Percentiles rank a stretch among this genome's conserved stretches.
Evolutionary conservation across 352 stramenopile species (phyloP).

Genomic region (Globisporangium perplexum): DNA sequence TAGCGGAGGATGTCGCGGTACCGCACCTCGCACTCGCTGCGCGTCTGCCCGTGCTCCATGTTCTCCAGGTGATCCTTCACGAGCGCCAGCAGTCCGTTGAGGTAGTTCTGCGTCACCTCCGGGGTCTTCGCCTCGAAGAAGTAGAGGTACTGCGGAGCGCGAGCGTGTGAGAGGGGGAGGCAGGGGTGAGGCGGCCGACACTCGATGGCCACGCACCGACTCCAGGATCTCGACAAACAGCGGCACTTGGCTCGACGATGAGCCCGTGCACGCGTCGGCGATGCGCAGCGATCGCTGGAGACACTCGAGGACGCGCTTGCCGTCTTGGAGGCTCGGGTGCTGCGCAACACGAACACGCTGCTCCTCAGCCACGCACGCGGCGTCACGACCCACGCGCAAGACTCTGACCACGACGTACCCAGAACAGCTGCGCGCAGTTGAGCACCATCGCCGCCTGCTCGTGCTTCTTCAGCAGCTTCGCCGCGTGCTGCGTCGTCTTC

Average conservation of each 20-base stretch:
- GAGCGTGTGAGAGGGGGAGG: neutral
- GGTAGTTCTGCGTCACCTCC: conserved; percentile 65
- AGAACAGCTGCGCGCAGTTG: conserved; percentile 95
- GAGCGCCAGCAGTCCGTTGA: conserved; percentile 75
- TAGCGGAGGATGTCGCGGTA: conserved; percentile 82
- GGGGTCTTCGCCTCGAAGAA: conserved; percentile 89
- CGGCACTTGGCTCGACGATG: conserved; percentile 79
- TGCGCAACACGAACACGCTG: conserved; percentile 13
- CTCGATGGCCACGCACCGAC: conserved; percentile 52
- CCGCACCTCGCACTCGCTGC: conserved; percentile 74
- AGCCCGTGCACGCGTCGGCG: conserved; percentile 80
- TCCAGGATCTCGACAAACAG: conserved; percentile 98
- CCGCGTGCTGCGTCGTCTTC: conserved; percentile 95
- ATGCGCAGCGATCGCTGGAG: conserved; percentile 96
- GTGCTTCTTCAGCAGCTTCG: conserved; percentile 95
- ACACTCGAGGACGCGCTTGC: conserved; percentile 94
- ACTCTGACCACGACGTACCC: conserved; percentile 32
- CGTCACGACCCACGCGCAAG: no score
- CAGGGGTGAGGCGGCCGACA: neutral
- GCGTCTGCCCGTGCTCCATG: conserved; percentile 65
- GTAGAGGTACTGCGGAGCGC: conserved; percentile 76
- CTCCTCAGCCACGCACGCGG: neutral
- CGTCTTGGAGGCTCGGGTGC: conserved; percentile 84
- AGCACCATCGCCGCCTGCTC: conserved; percentile 96
- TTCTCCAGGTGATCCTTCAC: conserved; percentile 93